These are phyloP conservation scores for Aciculosporium take DNA, from an alignment of 2,329 filamentous ascomycete species.

Conservation along the genomic window DNA sequence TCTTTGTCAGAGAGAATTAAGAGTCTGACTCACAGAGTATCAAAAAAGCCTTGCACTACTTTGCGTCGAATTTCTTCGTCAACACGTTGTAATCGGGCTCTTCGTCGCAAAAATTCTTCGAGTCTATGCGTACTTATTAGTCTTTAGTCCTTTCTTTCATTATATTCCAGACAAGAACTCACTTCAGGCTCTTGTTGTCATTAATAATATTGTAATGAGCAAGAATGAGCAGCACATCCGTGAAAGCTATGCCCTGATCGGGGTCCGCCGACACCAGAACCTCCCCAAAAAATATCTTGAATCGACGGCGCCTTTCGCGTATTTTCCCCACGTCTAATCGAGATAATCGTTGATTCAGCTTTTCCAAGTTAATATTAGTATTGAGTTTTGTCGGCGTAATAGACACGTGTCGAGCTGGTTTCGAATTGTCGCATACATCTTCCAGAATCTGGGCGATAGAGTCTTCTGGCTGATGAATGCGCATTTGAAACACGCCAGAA, in stretches of 20 bases:
- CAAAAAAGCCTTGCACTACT: conserved; percentile 87
- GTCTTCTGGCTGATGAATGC: conserved; percentile 84
- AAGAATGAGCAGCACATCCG: conserved; percentile 81
- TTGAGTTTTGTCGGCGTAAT: conserved; percentile 37
- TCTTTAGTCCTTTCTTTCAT: neutral
- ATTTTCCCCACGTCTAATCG: conserved; percentile 64
- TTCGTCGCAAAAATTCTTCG: conserved; percentile 85
- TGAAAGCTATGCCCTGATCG: conserved; percentile 81
- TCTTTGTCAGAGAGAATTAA: too few species aligned
- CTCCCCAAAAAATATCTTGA: conserved; percentile 96
- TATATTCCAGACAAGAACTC: conserved; percentile 15
- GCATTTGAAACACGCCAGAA: conserved; percentile 92
- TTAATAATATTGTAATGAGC: conserved; percentile 98
- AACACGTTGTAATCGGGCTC: conserved; percentile 80
- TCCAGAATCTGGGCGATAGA: conserved; percentile 80
- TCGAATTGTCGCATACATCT: conserved; percentile 51
- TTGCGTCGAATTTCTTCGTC: conserved; percentile 88
- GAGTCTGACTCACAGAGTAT: conserved; percentile 52
- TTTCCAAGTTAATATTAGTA: conserved; percentile 55
- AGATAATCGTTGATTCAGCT: conserved; percentile 58
- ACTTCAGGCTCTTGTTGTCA: conserved; percentile 87
- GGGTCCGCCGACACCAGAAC: conserved; percentile 86
- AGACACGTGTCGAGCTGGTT: conserved; percentile 38
- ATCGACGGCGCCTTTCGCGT: conserved; percentile 57
- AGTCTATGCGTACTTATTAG: conserved; percentile 36